phyloP scores from a whole-genome alignment of 2,329 filamentous ascomycete species.

The Botrytis fabae region DNA sequence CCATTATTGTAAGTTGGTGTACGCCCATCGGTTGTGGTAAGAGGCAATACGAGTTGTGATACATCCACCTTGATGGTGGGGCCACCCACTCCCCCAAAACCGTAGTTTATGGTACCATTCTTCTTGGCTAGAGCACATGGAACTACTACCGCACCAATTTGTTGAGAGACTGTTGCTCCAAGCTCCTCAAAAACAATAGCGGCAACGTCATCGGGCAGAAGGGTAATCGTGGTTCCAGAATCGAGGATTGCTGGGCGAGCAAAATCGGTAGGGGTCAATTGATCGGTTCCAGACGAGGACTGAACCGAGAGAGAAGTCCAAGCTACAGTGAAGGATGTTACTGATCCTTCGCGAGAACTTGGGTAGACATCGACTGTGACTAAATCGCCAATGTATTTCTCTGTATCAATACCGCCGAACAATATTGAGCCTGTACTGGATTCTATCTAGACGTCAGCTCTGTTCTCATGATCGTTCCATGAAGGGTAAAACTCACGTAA shows the following conservation, averaged over 20 bases:
- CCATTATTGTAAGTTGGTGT: constrained; percentile 37
- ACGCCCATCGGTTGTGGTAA: constrained; percentile 40
- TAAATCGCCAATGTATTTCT: constrained; percentile 46
- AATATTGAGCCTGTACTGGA: constrained; percentile 42
- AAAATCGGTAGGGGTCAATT: constrained; percentile 38
- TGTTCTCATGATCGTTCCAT: not conserved
- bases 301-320: constrained; percentile 40
- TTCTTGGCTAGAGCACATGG: constrained; percentile 46
- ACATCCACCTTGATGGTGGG: constrained; percentile 49
- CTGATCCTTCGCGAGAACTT: constrained; percentile 3
- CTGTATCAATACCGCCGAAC: constrained; percentile 51
- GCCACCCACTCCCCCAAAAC: constrained; percentile 48
- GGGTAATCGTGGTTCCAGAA: constrained; percentile 66
- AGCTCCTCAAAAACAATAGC: constrained; percentile 47
- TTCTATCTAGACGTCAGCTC: constrained; percentile 32
- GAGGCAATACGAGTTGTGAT: constrained; percentile 48
- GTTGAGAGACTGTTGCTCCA: constrained; percentile 47
- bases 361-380: constrained; percentile 40
- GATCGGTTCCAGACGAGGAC: constrained; percentile 44
- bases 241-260: constrained; percentile 58
- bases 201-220: constrained; percentile 60
- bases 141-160: constrained; percentile 50
- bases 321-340: constrained; percentile 40
- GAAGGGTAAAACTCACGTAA: constrained; percentile 35
- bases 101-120: constrained; percentile 49